These are phyloP conservation scores for Lolium perenne DNA, from an alignment of 176 grass and related monocot genomes.

Conservation along the genomic window DNA sequence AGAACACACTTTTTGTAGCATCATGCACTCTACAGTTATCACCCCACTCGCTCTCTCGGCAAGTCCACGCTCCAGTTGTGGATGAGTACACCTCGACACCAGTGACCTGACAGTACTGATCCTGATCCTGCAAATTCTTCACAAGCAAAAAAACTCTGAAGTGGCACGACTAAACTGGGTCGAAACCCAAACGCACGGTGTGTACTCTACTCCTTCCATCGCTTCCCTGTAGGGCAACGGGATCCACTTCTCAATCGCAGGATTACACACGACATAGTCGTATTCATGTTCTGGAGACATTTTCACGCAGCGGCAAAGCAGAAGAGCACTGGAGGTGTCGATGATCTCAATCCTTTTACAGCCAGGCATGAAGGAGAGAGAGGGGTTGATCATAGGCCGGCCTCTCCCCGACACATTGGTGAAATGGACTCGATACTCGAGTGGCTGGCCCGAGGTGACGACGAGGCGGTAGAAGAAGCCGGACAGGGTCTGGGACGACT, in stretches of 20 bases:
- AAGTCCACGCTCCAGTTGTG: background rate
- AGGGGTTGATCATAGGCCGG: background rate
- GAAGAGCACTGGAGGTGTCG: background rate
- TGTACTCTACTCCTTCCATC: background rate
- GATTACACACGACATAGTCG: background rate
- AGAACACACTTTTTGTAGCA: background rate
- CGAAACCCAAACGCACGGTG: background rate
- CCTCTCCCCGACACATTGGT: background rate
- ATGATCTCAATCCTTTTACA: background rate
- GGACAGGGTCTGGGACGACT: background rate
- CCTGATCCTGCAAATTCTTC: background rate
- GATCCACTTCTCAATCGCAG: background rate
- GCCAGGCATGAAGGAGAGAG: background rate
- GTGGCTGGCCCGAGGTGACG: too few species aligned
- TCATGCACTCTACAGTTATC: background rate
- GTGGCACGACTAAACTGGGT: too few species aligned
- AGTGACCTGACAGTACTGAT: background rate
- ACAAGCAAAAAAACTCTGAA: background rate
- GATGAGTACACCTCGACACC: background rate
- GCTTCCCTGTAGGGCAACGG: background rate
- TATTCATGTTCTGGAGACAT: background rate
- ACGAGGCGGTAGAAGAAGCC: background rate
- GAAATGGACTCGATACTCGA: too few species aligned
- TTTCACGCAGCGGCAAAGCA: background rate
- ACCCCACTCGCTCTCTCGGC: background rate